Evolutionary conservation across 257 asterid genomes (phyloP), one percentile per base, ranked within the genome.

Genomic region (Vinca minor): DNA sequence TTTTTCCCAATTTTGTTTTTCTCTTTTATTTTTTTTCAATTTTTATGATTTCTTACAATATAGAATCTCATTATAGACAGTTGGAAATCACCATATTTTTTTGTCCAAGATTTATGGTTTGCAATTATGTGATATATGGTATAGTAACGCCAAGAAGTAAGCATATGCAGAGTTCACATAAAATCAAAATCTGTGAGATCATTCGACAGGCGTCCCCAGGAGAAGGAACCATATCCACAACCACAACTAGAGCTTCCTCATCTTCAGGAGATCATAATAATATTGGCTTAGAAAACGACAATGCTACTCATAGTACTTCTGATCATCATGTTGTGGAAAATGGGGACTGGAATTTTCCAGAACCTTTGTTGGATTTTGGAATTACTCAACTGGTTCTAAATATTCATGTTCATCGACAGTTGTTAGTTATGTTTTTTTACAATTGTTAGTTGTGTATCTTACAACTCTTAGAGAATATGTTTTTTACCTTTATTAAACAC

Each of bases 171-270:
- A 66, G 59, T 82, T 14, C 82, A 84, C 78, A 72, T 65, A 31
- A 72, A 62, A 59, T 74, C 91, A 66, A 84, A 75, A 59, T 53
- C 67, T 65, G 3, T 76, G 5, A 67, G 86, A 73, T 79, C 83
- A 32, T 84, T 82, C 48, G 87, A 84, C 70, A 68, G 91, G 50
- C 81, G 87, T n/a, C 38, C 59, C n/a, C n/a, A n/a, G n/a, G n/a
- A n/a, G n/a, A n/a, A n/a, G 9, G 55, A 50, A 36, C 59, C 21
- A n/a, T n/a, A 13, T 2, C 34, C 44, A 9, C 46, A 36, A 34
- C 1, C 50, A 8, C 44, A 11, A 35, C 58, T 29, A 26, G 10
- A 47, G 62, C 32, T 12, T 48, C 64, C 28, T 45, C 77, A 32
- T 62, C 73, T 59, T 69, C 71, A 14, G 65, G 62, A 35, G 68